Base-by-base conservation (phyloP, 192 early-diverging fungal genomes). In the Podila clonocystis region DNA sequence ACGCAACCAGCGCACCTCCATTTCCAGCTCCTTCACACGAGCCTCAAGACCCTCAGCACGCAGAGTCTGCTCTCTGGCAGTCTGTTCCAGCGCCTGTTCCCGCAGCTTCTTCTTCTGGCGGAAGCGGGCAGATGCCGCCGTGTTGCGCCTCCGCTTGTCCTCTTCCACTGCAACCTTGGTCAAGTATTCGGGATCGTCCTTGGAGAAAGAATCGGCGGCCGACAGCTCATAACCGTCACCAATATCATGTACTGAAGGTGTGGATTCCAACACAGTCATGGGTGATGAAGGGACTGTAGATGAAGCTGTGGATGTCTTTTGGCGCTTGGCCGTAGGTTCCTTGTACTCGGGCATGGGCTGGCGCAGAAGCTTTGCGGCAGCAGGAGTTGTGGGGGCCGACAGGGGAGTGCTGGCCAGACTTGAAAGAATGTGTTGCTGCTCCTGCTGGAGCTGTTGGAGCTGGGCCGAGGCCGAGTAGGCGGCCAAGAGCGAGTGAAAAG, bases 81-180 rank as follows among this genome's bases (percentile, higher is more conserved):
- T 93, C 29, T 89, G 87, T 83, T 96, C 93, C 70, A 99, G 84
- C 19, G 89, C 91, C 85, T 95, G 92, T 82, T 98, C 97, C 48
- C 94, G 90, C 82, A 92, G 70, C 89, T 98, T 98, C 85, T 98
- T 99, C 89, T 97, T 97, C 62, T 94, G 88, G 20, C 97, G 88
- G 91, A 99, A 99, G 13, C 97, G 88, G 22, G 96, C 97, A 17
- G 94, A 95, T 19, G 97, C 97, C 22, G 91, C 96, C 6, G 96
- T 99, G 88, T 99, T 99, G 52, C 97, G 91, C 31, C 91, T 85
- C 59, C 97, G 89, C 87, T 99, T 99, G 83, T 98, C 96, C 61
- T 92, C 93, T 65, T 93, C 89, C 20, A 87, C 89, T 4, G 83
- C 78, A 12, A 68, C 36, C 70, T 83, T 85, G 34, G 67, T 57